Conservation (phyloP, 2,329 filamentous ascomycete species). For the Pseudocercospora pini-densiflorae region DNA sequence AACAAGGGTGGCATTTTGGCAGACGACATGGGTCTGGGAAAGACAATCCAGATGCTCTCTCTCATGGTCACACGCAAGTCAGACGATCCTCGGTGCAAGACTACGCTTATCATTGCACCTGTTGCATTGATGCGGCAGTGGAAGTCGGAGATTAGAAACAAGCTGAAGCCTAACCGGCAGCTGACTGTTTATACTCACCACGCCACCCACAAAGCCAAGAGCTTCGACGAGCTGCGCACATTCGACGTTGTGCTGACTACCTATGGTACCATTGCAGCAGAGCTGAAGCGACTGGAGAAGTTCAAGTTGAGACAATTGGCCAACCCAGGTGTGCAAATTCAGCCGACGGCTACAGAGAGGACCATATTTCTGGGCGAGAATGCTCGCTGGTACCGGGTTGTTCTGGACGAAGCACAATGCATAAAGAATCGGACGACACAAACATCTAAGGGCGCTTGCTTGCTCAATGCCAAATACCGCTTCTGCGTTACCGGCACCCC, state of each 20-base stretch:
- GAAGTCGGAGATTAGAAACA: slow-evolving; percentile 76
- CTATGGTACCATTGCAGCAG: slow-evolving; percentile 71
- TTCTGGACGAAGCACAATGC: slow-evolving; percentile 79
- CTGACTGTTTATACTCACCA: slow-evolving; percentile 74
- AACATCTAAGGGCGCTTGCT: slow-evolving; percentile 62
- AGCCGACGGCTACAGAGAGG: slow-evolving; percentile 39
- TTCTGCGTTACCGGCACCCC: slow-evolving; percentile 82
- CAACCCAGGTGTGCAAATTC: slow-evolving; percentile 42
- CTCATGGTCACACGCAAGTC: slow-evolving; percentile 74
- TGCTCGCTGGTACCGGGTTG: slow-evolving; percentile 67
- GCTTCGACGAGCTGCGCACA: slow-evolving; percentile 64
- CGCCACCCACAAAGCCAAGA: slow-evolving; percentile 59
- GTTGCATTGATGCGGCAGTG: slow-evolving; percentile 82
- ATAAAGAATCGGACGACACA: slow-evolving; percentile 76
- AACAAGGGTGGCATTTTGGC: slow-evolving; percentile 78
- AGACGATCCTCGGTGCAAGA: slow-evolving; percentile 62
- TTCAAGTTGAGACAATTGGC: slow-evolving; percentile 56
- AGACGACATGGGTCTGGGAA: slow-evolving; percentile 83
- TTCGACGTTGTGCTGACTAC: slow-evolving; percentile 81
- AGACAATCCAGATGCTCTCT: slow-evolving; percentile 81
- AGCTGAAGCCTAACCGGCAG: slow-evolving; percentile 60
- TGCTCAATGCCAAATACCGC: slow-evolving; percentile 64
- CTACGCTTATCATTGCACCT: slow-evolving; percentile 82
- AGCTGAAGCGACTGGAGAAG: slow-evolving; percentile 65
- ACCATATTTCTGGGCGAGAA: slow-evolving; percentile 54